phyloP scores from a whole-genome alignment of 2,329 filamentous ascomycete genomes.

The Teratosphaeria pseudoeucalypti region DNA sequence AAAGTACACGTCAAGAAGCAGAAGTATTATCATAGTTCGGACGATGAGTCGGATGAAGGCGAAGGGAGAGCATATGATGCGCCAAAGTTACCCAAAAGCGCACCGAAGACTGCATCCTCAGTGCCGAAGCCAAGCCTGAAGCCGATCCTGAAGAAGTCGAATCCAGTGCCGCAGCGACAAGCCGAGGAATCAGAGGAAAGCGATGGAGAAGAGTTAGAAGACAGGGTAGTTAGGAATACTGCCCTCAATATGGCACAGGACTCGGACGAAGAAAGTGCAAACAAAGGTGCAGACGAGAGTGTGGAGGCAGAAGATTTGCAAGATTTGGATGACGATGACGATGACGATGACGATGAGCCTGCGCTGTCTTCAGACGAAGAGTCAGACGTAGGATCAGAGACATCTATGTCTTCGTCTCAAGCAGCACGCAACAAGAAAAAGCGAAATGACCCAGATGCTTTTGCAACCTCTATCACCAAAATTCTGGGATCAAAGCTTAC shows the following conservation, averaged over 20 bases:
- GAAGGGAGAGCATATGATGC: conserved; percentile 15
- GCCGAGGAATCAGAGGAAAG: conserved; percentile 5
- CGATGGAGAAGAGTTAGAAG: conserved; percentile 28
- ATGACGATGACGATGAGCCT: conserved; percentile 33
- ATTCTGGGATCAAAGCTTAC: conserved; percentile 86
- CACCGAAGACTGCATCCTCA: background rate
- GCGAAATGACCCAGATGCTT: conserved; percentile 82
- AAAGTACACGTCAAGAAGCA: conserved; percentile 49
- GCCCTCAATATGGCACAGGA: conserved; percentile 8
- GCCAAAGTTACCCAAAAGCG: conserved; percentile 7
- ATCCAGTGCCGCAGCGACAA: background rate
- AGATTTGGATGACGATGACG: conserved; percentile 35
- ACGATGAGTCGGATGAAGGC: conserved; percentile 37
- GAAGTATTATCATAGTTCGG: conserved; percentile 54
- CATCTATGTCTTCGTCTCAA: background rate
- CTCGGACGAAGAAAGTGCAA: conserved; percentile 8
- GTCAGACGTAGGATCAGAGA: conserved; percentile 2
- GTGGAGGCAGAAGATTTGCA: conserved; percentile 22
- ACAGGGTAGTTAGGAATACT: conserved; percentile 26
- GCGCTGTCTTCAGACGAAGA: conserved; percentile 14
- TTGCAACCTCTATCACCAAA: conserved; percentile 86
- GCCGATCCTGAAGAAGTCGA: background rate
- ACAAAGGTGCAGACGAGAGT: conserved; percentile 32
- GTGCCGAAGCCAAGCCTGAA: conserved; percentile 3
- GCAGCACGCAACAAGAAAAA: conserved; percentile 49